Conservation (phyloP, 2,329 filamentous ascomycete genomes). For the Xylariales sp. region DNA sequence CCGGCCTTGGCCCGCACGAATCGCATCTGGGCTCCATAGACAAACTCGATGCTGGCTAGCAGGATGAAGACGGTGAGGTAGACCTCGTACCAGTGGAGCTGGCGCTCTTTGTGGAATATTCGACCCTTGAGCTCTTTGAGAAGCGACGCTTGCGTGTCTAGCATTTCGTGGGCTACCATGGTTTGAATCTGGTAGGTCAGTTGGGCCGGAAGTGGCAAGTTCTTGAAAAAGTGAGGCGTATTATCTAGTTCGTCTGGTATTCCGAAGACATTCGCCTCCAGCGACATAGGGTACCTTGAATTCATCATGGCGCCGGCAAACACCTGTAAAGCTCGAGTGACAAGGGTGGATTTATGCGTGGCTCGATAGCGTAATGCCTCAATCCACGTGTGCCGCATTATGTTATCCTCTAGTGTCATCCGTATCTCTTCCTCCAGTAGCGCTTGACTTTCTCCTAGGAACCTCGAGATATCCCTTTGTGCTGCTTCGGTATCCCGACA, state of each 20-base stretch:
- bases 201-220: background rate
- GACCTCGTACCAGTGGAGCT: conserved; percentile 9
- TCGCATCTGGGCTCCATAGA: conserved; percentile 4
- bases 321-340: conserved; percentile 8
- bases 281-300: background rate
- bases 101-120: conserved; percentile 8
- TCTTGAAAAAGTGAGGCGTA: conserved; percentile 14
- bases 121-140: conserved; percentile 8
- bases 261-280: conserved; percentile 2
- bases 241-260: conserved; percentile 3
- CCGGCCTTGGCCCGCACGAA: conserved; percentile 4
- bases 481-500: conserved; percentile 1
- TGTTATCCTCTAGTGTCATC: background rate
- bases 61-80: background rate
- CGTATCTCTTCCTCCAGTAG: conserved; percentile 7
- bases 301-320: conserved; percentile 9
- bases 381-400: background rate
- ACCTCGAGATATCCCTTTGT: background rate
- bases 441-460: conserved; percentile 5
- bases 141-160: background rate
- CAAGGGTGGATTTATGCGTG: conserved; percentile 4
- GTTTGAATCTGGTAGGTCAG: conserved; percentile 14
- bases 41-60: conserved; percentile 6
- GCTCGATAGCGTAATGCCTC: background rate
- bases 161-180: background rate